Conservation (phyloP, 371 early-diverging fungal species). For the Actinomortierella wolfii region DNA sequence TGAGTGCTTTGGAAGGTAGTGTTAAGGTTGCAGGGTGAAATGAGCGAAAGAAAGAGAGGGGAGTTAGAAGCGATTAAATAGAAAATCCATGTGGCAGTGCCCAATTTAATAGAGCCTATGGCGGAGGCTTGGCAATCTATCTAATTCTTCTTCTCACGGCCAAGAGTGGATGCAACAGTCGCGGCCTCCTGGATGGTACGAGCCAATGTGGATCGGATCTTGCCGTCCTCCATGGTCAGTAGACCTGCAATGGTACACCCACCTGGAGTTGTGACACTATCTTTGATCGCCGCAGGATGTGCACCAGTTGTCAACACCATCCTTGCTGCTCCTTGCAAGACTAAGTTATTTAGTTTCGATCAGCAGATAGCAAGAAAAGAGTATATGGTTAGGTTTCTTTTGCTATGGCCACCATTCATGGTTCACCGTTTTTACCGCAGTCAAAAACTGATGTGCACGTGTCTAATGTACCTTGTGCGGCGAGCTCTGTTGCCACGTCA, state of each 20-base stretch:
- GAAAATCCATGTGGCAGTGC: too few species aligned
- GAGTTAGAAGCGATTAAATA: too few species aligned
- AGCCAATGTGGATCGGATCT: slow-evolving; percentile 57
- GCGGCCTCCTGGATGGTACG: slow-evolving; percentile 59
- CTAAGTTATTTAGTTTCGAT: slow-evolving; percentile 11
- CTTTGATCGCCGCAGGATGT: slow-evolving; percentile 60
- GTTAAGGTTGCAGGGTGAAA: too few species aligned
- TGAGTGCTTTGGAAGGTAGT: background rate
- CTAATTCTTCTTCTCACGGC: slow-evolving; percentile 42
- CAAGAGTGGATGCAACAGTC: slow-evolving; percentile 53
- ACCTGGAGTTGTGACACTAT: slow-evolving; percentile 59
- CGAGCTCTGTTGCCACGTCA: slow-evolving; percentile 53
- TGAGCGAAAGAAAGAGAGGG: too few species aligned
- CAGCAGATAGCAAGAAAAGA: background rate
- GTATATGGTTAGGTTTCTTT: slow-evolving; percentile 1
- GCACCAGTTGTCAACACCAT: slow-evolving; percentile 56
- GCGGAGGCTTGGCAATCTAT: too few species aligned
- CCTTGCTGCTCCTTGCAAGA: slow-evolving; percentile 56
- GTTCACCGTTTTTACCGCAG: background rate
- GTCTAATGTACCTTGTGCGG: slow-evolving; percentile 50
- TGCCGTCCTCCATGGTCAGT: slow-evolving; percentile 60
- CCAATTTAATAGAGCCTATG: too few species aligned
- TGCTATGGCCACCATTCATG: too few species aligned
- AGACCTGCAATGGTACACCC: slow-evolving; percentile 63
- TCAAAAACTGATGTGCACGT: background rate